phyloP scores from a whole-genome alignment of 2,329 filamentous ascomycete genomes.

The Cryphonectria radicalis region DNA sequence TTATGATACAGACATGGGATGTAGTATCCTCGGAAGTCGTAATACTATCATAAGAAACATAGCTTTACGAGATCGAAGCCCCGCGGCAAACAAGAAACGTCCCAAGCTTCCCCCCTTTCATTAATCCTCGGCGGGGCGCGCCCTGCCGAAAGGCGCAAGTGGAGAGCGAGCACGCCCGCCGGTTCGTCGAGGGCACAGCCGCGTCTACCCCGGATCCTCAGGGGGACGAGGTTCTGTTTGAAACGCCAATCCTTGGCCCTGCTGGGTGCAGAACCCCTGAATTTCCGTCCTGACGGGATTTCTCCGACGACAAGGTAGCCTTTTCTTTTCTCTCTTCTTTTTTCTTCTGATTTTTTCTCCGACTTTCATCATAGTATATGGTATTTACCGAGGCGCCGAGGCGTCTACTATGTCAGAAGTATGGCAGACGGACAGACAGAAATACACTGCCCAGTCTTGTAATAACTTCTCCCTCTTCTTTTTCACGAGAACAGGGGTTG shows the following conservation, averaged over 20 bases:
- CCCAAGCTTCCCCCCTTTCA: constrained; percentile 19
- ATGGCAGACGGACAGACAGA: no score
- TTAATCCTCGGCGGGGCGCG: constrained; percentile 14
- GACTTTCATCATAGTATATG: no score
- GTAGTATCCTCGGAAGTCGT: no score
- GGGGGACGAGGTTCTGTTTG: constrained; percentile 20
- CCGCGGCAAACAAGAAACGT: constrained; percentile 16
- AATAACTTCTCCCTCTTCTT: no score
- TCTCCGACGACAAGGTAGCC: constrained; percentile 11
- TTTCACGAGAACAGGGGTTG: neutral
- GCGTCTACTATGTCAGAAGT: no score
- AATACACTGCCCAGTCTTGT: no score
- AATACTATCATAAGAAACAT: no score
- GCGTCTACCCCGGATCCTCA: constrained; percentile 22
- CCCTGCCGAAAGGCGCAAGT: constrained; percentile 7
- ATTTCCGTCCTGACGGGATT: constrained; percentile 16
- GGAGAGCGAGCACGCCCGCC: constrained; percentile 11
- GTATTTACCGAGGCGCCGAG: no score
- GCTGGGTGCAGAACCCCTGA: constrained; percentile 7
- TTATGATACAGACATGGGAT: no score
- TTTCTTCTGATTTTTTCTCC: neutral
- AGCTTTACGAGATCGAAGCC: no score
- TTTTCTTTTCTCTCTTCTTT: neutral
- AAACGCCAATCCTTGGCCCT: constrained; percentile 13
- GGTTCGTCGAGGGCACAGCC: constrained; percentile 1